These are phyloP conservation scores for Yarrowia sp. DNA, from an alignment of 805 yeast species.

Conservation along the genomic window DNA sequence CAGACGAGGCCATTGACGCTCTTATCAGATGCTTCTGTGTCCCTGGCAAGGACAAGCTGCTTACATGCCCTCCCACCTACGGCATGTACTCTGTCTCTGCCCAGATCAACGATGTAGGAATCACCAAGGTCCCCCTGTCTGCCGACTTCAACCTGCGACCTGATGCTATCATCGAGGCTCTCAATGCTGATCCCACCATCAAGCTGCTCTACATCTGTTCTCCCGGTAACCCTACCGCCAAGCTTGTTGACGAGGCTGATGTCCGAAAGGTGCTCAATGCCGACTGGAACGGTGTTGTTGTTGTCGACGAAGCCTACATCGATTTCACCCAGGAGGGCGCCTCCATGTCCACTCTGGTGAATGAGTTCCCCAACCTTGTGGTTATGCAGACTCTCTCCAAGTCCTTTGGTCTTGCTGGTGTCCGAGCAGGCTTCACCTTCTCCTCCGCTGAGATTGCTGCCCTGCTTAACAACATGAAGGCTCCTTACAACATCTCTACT, in stretches of 20 bases:
- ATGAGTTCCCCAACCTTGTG: constrained; percentile 73
- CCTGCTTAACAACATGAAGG: constrained; percentile 84
- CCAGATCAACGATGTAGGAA: constrained; percentile 77
- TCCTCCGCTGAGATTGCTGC: constrained; percentile 57
- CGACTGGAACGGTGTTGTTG: constrained; percentile 70
- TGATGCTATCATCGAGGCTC: constrained; percentile 49
- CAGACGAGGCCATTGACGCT: constrained; percentile 92
- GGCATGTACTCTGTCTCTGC: constrained; percentile 97
- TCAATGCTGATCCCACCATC: constrained; percentile 56
- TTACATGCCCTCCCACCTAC: constrained; percentile 92
- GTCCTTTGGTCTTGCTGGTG: constrained; percentile 94
- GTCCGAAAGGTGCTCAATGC: constrained; percentile 49
- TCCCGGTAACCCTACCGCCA: constrained; percentile 96
- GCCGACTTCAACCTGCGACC: constrained; percentile 58
- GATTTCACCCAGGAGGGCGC: constrained; percentile 72
- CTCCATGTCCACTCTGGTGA: constrained; percentile 74
- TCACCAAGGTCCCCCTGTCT: constrained; percentile 70
- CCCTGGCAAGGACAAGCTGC: constrained; percentile 78
- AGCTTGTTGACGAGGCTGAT: constrained; percentile 49
- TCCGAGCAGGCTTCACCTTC: constrained; percentile 80
- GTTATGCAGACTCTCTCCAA: constrained; percentile 91
- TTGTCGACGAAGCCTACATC: constrained; percentile 92
- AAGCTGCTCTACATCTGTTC: constrained; percentile 83
- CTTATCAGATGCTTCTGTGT: constrained; percentile 76
- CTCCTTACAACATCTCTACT: constrained; percentile 90